Base-by-base conservation (phyloP, 108 stramenopile genomes). In the Chaetoceros tenuissimus region DNA sequence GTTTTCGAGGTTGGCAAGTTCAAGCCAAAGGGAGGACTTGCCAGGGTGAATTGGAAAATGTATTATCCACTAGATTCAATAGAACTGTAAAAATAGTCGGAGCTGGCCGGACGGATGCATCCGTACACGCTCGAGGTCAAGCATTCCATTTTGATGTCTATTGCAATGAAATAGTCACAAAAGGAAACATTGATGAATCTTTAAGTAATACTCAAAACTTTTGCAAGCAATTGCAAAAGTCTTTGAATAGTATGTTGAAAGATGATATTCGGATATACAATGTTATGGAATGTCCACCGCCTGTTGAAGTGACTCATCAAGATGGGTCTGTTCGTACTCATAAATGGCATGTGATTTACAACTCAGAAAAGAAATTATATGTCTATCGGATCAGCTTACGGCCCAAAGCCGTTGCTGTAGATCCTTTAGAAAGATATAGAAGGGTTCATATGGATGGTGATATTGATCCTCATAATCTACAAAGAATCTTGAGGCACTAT, bases 111-210 rank as follows among this genome's bases (percentile, higher is more conserved):
- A 91, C 89, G 0, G 89, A 91, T 68, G 71, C 85, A 1, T 85
- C 85, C 10, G 89, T 91, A 1, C 85, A 87, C 69, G 83, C 85
- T 3, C 71, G 89, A 20, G 89, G 85, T 29, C 89, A 91, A 67
- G 89, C 89, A 0, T 63, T 87, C 61, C 89, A 91, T 69, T 91
- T 91, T 59, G 89, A 91, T 66, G 68, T 91, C 51, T 53, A 49
- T 28, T 28, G 48, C 24, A 58, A 72, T 13, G 67, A 60, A 28
- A 21, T 58, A 46, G 2, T 27, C 43, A 66, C 49, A 51, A 71
- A 48, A 51, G 57, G 27, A 28, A 49, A 28, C 48, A 55, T 44
- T 57, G 43, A 50, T 25, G 26, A 21, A 24, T 50, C 55, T 18
- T 22, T 44, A 22, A 67, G 60, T 53, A 50, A 45, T 40, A 40